Conservation (phyloP, 148 eudicot species). For the Amaranthus cruentus region DNA sequence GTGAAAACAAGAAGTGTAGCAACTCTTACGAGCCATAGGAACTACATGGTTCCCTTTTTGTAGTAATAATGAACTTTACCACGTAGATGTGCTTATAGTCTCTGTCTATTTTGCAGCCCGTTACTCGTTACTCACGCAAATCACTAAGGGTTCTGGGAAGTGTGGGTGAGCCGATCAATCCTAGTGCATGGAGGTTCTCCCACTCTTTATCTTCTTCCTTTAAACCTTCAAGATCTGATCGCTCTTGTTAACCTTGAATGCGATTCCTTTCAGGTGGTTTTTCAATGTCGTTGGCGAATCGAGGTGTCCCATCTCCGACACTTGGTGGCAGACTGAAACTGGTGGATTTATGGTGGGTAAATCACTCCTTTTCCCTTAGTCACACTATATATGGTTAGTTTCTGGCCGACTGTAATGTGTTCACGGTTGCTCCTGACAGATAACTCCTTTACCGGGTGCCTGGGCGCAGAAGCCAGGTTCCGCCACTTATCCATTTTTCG, state of each 20-base stretch:
- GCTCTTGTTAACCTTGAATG: slow-evolving; percentile 5
- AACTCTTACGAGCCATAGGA: too few relatives aligned
- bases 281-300: slow-evolving; percentile 89
- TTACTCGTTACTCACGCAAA: slow-evolving; percentile 88
- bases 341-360: slow-evolving; percentile 88
- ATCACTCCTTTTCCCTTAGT: neutral
- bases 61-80: neutral
- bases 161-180: slow-evolving; percentile 99
- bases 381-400: neutral
- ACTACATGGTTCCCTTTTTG: neutral
- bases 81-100: neutral
- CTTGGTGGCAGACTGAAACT: slow-evolving; percentile 99
- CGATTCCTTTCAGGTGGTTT: slow-evolving; percentile 62
- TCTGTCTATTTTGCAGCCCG: slow-evolving; percentile 51
- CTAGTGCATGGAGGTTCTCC: slow-evolving; percentile 94
- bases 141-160: slow-evolving; percentile 96
- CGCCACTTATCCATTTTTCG: slow-evolving; percentile 96
- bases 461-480: slow-evolving; percentile 99
- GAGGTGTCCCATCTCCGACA: slow-evolving; percentile 93
- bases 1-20: too few relatives aligned
- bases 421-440: slow-evolving; percentile 40
- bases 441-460: slow-evolving; percentile 96
- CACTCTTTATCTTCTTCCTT: neutral
- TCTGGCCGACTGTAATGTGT: slow-evolving; percentile 11
- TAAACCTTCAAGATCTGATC: neutral